Base-by-base conservation (phyloP, 352 stramenopile genomes). In the Pythium chondricola region DNA sequence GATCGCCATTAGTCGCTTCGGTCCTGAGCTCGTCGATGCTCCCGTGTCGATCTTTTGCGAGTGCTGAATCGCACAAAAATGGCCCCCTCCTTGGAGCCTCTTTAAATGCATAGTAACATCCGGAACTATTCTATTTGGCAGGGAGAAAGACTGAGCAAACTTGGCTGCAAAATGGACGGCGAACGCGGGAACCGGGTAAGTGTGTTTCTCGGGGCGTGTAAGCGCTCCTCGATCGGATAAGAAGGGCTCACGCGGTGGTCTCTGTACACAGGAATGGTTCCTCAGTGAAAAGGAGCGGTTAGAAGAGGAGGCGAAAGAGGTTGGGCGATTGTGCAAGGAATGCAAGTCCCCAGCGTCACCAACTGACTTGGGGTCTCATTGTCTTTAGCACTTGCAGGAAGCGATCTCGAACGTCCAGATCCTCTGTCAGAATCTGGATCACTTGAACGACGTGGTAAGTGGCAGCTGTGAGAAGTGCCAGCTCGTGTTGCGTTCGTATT, bases 331-430 rank as follows among this genome's bases (percentile, higher is more conserved):
- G 10, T 27, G 9, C 14, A 3, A 13, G 8, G 6, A 38, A 38
- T 17, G 30, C 29, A 31, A 37, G 4, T n/a, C n/a, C n/a, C n/a
- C n/a, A n/a, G 35, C 43, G 8, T 32, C 39, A 37, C 17, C 16
- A 18, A 21, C 8, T 18, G 21, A 32, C 14, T 25, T 11, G 8
- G 17, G n/a, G 6, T 14, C 44, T n/a, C n/a, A n/a, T 13, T 29
- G 16, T n/a, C n/a, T 8, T n/a, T 35, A 90, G 79, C 72, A 77
- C 43, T 79, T 88, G 61, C 77, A 91, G 48, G 80, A 88, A 53
- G 77, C 76, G 4, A 69, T 86, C 25, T 87, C 76, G n/a, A 88
- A 88, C 43, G 69, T 88, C 20, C 73, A 91, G 42, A 91, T 88
- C 44, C 51, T 88, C 25, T 86, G 75, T 50, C 80, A 88, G 48